Base-by-base conservation (phyloP, 1,139 yeast genomes). In the Meyerozyma smithsonii region DNA sequence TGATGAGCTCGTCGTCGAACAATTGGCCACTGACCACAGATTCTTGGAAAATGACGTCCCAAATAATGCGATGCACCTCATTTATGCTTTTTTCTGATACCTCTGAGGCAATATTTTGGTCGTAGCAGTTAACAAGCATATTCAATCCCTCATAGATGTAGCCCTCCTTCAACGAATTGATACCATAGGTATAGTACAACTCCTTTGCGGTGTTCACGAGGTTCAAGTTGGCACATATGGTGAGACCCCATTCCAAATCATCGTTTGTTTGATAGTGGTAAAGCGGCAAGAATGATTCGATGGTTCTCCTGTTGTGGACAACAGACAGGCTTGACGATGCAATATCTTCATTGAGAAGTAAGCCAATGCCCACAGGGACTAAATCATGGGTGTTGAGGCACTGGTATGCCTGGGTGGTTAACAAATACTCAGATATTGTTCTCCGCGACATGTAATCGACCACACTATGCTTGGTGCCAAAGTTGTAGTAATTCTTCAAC, bases 221-320 rank as follows among this genome's bases (percentile, higher is more conserved):
- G 34, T 64, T 64, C 34, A 71, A 55, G 40, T 64, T 62, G 32
- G 74, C 69, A 49, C 79, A 74, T 15, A 72, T 67, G 1, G 86
- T 76, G 39, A 86, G 63, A 23, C 84, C 78, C 94, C 95, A 85
- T 55, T 85, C 94, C 46, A 84, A 69, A 51, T 86, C 95, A 52
- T 84, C 92, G 50, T 81, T 82, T 6, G 81, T 75, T 37, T 71
- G 62, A 51, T 79, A 79, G 32, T 78, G 67, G 51, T 71, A 82
- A 14, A 64, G 62, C 8, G 90, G 89, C 28, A 87, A 62, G 40
- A 75, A 70, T 39, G 79, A 80, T 3, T 80, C 74, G 30, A 87
- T 69, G 1, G 77, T 72, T 36, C 67, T 66, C 46, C 72, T 64
- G 21, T 79, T 41, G 32, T 50, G 40, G 3, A 35, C 40, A n/a